A percentile compares a stretch with the other conserved stretches of the same genome.
Conservation (phyloP, 2,329 filamentous ascomycete genomes). For the Aureobasidium sp. region DNA sequence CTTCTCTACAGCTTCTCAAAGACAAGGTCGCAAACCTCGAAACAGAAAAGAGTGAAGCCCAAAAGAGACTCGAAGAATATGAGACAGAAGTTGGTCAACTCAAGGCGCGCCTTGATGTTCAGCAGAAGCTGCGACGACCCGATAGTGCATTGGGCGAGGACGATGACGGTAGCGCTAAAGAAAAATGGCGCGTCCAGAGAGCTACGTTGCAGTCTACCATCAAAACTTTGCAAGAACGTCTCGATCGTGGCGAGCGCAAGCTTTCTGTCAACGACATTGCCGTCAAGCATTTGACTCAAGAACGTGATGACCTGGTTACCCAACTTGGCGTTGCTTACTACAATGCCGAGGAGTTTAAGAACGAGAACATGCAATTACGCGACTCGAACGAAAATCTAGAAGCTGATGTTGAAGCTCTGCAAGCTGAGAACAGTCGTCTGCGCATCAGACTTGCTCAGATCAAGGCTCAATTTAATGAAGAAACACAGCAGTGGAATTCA, state of each 20-base stretch:
- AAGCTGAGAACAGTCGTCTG: conserved; percentile 35
- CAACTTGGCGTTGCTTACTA: conserved; percentile 56
- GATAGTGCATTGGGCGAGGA: conserved; percentile 44
- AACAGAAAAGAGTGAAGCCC: conserved; percentile 46
- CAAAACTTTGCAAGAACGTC: conserved; percentile 52
- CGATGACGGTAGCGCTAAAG: conserved; percentile 39
- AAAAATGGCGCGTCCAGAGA: conserved; percentile 36
- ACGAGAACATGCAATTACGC: conserved; percentile 51
- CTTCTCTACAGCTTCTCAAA: conserved; percentile 52
- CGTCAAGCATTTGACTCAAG: conserved; percentile 54
- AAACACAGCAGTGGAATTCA: conserved; percentile 20
- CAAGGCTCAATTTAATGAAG: conserved; percentile 45
- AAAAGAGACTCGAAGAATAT: conserved; percentile 47
- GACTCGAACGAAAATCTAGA: conserved; percentile 90
- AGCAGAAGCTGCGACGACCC: conserved; percentile 34
- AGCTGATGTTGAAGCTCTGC: conserved; percentile 60
- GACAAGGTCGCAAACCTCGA: conserved; percentile 53
- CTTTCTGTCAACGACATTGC: conserved; percentile 56
- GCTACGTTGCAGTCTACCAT: conserved; percentile 54
- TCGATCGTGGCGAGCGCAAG: conserved; percentile 58
- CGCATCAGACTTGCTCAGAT: conserved; percentile 32
- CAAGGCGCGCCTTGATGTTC: conserved; percentile 39
- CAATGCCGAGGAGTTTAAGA: conserved; percentile 54
- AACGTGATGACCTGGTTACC: conserved; percentile 58
- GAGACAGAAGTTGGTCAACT: conserved; percentile 56